Evolutionary conservation across 163 green algal species (phyloP).

Genomic region (Chloromonas sp.): DNA sequence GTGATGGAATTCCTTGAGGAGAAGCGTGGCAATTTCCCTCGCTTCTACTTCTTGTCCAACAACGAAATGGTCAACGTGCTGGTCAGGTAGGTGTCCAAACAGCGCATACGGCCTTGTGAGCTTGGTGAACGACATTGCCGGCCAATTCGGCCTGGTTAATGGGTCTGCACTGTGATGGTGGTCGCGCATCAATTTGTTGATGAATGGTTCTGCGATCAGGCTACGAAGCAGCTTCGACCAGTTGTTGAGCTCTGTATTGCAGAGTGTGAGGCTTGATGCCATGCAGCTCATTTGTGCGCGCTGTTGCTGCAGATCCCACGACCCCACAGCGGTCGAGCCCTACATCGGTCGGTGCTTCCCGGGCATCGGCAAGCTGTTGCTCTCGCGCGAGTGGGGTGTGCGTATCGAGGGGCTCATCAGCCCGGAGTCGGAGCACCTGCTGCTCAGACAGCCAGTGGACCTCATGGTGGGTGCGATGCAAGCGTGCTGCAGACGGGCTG

Average conservation of each 20-base stretch:
- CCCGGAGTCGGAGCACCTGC: constrained; percentile 26
- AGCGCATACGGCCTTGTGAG: no score
- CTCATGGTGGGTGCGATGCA: constrained; percentile 23
- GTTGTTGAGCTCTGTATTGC: no score
- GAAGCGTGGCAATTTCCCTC: constrained; percentile 33
- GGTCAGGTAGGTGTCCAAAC: constrained; percentile 15
- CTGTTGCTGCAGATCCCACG: constrained; percentile 13
- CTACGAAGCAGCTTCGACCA: no score
- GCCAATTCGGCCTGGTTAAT: no score
- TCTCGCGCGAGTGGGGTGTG: constrained; percentile 17
- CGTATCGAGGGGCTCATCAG: constrained; percentile 32
- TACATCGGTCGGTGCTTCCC: constrained; percentile 35
- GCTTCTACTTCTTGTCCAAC: constrained; percentile 44
- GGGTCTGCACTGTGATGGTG: neutral
- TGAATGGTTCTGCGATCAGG: neutral
- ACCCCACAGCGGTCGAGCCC: constrained; percentile 26
- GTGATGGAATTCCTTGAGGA: constrained; percentile 41
- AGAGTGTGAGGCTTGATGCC: no score
- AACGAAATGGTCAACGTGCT: constrained; percentile 44
- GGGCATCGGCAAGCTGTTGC: constrained; percentile 9
- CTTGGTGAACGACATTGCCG: no score
- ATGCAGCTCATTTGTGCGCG: no score
- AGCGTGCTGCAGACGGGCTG: no score
- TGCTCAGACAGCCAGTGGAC: constrained; percentile 22
- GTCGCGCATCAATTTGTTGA: neutral